phyloP scores from a whole-genome alignment of 768 basidiomycete genomes.

The Boletus edulis region DNA sequence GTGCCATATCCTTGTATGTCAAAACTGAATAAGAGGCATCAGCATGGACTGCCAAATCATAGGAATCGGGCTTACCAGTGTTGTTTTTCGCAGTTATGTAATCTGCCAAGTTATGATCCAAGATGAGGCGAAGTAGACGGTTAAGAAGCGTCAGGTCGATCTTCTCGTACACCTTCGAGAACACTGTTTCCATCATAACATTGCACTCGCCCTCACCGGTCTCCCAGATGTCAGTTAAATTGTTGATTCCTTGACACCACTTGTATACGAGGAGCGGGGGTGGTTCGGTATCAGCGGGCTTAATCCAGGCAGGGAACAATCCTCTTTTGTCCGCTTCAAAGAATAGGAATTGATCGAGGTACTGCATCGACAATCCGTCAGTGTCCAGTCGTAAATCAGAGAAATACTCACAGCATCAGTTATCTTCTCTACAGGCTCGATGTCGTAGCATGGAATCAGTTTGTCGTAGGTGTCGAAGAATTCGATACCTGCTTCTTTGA shows the following conservation, averaged over 20 bases:
- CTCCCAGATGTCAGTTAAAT: slow-evolving; percentile 97
- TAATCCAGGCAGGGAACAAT: slow-evolving; percentile 98
- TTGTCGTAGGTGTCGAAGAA: slow-evolving; percentile 99
- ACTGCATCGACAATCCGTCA: slow-evolving; percentile 41
- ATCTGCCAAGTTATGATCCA: slow-evolving; percentile 98
- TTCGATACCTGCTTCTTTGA: slow-evolving; percentile 97
- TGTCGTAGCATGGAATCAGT: slow-evolving; percentile 97
- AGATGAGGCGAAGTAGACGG: slow-evolving; percentile 90
- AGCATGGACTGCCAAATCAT: not conserved
- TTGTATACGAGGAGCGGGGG: slow-evolving; percentile 97
- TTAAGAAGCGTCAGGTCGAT: slow-evolving; percentile 95
- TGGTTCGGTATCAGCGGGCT: slow-evolving; percentile 96
- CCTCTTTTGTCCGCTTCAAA: slow-evolving; percentile 99
- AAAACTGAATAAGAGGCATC: slow-evolving; percentile 42
- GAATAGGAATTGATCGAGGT: slow-evolving; percentile 97
- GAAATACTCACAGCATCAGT: slow-evolving; percentile 79
- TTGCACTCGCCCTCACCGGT: slow-evolving; percentile 97
- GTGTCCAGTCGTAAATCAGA: not conserved
- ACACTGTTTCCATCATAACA: slow-evolving; percentile 98
- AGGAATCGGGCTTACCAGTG: slow-evolving; percentile 46
- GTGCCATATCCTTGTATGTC: slow-evolving; percentile 98
- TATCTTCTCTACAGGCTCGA: slow-evolving; percentile 99
- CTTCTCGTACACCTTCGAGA: slow-evolving; percentile 99
- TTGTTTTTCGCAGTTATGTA: slow-evolving; percentile 99
- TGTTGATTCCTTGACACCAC: slow-evolving; percentile 99